phyloP scores from a whole-genome alignment of 768 basidiomycete genomes.

The Mycena rosella region DNA sequence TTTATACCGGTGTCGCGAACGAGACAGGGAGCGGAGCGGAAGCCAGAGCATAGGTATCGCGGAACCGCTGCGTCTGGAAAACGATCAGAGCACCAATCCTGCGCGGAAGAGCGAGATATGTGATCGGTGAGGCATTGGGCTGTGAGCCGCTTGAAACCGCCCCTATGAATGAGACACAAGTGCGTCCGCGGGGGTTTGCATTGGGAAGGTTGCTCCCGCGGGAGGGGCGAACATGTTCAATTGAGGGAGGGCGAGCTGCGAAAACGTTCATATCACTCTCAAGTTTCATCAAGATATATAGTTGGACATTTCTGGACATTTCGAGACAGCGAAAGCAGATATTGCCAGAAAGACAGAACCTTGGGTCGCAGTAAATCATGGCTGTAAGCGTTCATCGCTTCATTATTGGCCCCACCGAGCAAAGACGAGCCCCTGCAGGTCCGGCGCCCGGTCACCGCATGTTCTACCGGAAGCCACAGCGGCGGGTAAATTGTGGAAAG shows the following conservation, averaged over 20 bases:
- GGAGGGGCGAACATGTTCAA: neutral
- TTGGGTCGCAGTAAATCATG: neutral
- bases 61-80: conserved; percentile 13
- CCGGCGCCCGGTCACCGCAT: no score
- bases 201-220: neutral
- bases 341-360: neutral
- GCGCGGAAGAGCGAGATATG: conserved; percentile 11
- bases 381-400: neutral
- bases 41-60: neutral
- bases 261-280: neutral
- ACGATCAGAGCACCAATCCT: neutral
- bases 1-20: conserved; percentile 20
- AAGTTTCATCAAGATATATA: neutral
- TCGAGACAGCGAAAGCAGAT: no score
- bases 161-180: conserved; percentile 2
- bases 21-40: conserved; percentile 29
- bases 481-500: neutral
- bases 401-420: no score
- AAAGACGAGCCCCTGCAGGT: no score
- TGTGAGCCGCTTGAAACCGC: conserved; percentile 34
- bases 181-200: no score
- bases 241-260: no score
- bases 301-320: no score
- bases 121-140: conserved; percentile 17
- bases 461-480: neutral